phyloP scores from a whole-genome alignment of 192 early-diverging fungal genomes.

The Endogone sp. region DNA sequence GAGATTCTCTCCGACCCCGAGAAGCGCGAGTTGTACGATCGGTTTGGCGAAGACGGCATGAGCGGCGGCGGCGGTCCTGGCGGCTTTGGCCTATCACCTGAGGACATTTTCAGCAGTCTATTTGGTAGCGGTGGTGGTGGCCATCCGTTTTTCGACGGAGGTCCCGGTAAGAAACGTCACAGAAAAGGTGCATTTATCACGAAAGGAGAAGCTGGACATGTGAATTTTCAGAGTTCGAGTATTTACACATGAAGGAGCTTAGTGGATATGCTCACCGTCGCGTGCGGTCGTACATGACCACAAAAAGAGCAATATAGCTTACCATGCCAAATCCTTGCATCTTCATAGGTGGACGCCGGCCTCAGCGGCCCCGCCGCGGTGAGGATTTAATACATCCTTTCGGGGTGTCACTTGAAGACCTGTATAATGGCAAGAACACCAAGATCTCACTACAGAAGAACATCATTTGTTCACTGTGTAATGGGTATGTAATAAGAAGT shows the following conservation, averaged over 20 bases:
- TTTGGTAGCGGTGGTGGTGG: constrained; percentile 66
- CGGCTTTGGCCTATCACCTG: constrained; percentile 63
- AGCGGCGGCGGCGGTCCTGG: constrained; percentile 54
- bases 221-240: too few relatives aligned
- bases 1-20: constrained; percentile 80
- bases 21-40: constrained; percentile 84
- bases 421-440: constrained; percentile 88
- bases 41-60: constrained; percentile 85
- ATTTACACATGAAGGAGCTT: too few relatives aligned
- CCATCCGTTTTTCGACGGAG: constrained; percentile 37
- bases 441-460: constrained; percentile 81
- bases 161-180: neutral
- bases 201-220: too few relatives aligned
- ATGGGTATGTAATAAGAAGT: constrained; percentile 42
- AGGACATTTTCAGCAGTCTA: constrained; percentile 82
- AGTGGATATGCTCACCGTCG: too few relatives aligned
- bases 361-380: constrained; percentile 35
- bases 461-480: constrained; percentile 58
- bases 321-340: too few relatives aligned
- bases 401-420: constrained; percentile 85
- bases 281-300: neutral
- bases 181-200: constrained; percentile 15
- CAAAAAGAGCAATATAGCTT: neutral
- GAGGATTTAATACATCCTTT: constrained; percentile 68
- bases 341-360: constrained; percentile 33